A percentile compares a stretch with the other conserved stretches of the same genome.
Conservation (phyloP, 768 basidiomycete species). For the Phanerochaete carnosa region DNA sequence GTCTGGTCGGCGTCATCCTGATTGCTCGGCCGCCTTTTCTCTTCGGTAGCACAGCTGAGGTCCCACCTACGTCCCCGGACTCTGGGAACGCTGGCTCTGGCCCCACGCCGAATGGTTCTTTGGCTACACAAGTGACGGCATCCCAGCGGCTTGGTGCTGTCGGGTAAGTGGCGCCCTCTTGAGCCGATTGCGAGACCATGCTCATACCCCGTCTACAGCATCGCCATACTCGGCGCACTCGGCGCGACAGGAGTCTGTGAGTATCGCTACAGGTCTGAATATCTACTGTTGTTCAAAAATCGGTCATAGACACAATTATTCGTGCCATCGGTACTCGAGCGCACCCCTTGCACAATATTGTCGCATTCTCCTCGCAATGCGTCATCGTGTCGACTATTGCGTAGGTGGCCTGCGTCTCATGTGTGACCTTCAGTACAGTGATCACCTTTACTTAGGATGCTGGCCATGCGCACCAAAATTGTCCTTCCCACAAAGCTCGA, state of each 20-base stretch:
- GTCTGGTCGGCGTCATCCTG: constrained; percentile 73
- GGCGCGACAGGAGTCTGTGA: constrained; percentile 53
- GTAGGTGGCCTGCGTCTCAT: constrained; percentile 14
- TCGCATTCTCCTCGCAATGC: constrained; percentile 63
- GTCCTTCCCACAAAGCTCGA: constrained; percentile 43
- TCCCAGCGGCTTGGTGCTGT: constrained; percentile 56
- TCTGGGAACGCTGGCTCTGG: not conserved
- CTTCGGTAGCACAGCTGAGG: constrained; percentile 44
- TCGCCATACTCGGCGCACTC: constrained; percentile 60
- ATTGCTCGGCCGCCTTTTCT: constrained; percentile 78
- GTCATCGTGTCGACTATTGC: constrained; percentile 36
- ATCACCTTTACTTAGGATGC: constrained; percentile 46
- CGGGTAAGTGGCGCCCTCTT: constrained; percentile 34
- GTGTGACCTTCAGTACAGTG: not conserved
- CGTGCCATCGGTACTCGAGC: constrained; percentile 75
- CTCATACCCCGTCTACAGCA: constrained; percentile 31
- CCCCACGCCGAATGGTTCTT: not conserved
- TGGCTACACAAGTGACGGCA: constrained; percentile 18
- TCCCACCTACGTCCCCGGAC: not conserved
- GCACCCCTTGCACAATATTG: constrained; percentile 68
- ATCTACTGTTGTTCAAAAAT: not conserved
- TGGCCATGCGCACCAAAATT: constrained; percentile 34
- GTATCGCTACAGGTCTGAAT: not conserved
- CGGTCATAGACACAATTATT: constrained; percentile 45
- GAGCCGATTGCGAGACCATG: not conserved